Base-by-base conservation (phyloP, 371 early-diverging fungal genomes). In the Mucor racemosus region DNA sequence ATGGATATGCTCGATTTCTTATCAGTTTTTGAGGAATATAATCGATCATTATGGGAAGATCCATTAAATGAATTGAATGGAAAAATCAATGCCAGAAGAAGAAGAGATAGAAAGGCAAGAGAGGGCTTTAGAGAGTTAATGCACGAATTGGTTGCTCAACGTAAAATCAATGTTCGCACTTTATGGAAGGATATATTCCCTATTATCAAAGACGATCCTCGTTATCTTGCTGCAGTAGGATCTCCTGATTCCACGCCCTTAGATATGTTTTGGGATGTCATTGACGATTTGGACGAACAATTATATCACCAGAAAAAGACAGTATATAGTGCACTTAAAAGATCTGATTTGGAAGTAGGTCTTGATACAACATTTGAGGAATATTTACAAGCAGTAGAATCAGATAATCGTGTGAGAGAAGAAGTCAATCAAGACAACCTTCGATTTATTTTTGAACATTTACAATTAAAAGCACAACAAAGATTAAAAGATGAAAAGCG, bases 251-350 rank as follows among this genome's bases (percentile, higher is more conserved):
- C 95, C 0, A 86, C 91, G 5, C 95, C 98, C 3, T 69, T 95
- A 58, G 97, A 98, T 56, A 69, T 98, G 62, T 96, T 96, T 71
- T 96, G 95, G 91, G 98, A 98, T 73, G 62, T 87, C 14, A 75
- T 96, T 21, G 91, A 93, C 67, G 88, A 89, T 44, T 72, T 97
- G 14, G 92, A 95, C 53, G 94, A 95, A 38, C 78, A 83, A 35
- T 75, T 90, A 11, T 89, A 92, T 72, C 79, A 85, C 19, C 86
- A 92, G 35, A 87, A 92, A 41, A 91, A 92, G 66, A 71, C 77
- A 10, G 76, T 96, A 0, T 86, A 90, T 50, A 86, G 84, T 44
- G 65, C 78, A 15, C 73, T 87, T 34, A 88, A 84, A 56, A 74
- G 64, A 41, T 60, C 65, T 60, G 80, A 85, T 11, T 84, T 87